Evolutionary conservation across 148 eudicot species (phyloP), one percentile per base, ranked within the genome.

Genomic region (Rhododendron kiyosumense): DNA sequence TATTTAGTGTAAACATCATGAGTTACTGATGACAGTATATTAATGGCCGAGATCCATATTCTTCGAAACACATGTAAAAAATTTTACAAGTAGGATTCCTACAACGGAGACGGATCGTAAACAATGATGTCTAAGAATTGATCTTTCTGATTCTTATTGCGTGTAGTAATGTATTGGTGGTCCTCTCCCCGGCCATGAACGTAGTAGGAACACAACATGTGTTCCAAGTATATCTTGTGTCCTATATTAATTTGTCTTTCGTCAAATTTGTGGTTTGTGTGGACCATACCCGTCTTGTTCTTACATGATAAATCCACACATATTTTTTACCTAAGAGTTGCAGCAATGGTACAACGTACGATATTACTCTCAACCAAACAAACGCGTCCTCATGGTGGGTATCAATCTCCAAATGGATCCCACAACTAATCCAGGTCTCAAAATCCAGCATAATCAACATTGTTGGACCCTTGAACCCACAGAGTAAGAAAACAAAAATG

Each of bases 361-460:
- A 5, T 38, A 15, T 14, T 12, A 69, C 13, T 77, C 6, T 20
- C 9, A 49, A 79, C 63, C 32, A 82, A 28, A 30, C 51, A 2
- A 32, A 82, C 17, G 45, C 6, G 45, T 30, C 45, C 36, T 74
- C 73, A 63, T 85, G 28, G 18, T 85, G 28, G 18, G 14, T 4
- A n/a, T 57, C 49, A 13, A 82, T 83, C 20, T 36, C 24, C 7
- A 26, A 20, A 85, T 86, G 84, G 86, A 85, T 84, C 71, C 86
- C 82, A 79, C 59, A 20, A 43, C 22, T 57, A 78, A 78, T 85
- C 18, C 63, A 26, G 30, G 34, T 43, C 75, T 36, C 14, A 15
- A 74, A 81, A 71, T 34, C 20, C 12, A 8, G 22, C 7, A 78
- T 52, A 49, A 36, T 9, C 30, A 9, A 51, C 54, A 13, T 51